phyloP scores from a whole-genome alignment of 306 rosid genomes.

The Sindora glabra region DNA sequence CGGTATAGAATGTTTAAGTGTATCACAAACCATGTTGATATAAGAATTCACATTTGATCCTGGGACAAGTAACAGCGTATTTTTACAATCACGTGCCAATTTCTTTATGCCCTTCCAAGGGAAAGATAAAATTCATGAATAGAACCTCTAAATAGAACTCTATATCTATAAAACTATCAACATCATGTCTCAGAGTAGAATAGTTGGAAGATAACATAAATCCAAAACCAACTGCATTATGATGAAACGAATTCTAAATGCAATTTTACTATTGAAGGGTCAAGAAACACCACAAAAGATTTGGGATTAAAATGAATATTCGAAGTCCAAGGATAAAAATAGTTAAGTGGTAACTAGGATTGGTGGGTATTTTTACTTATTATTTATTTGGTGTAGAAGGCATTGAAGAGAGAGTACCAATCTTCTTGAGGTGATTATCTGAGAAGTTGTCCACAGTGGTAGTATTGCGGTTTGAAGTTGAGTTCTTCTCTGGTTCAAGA shows the following conservation, averaged over 20 bases:
- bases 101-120: neutral
- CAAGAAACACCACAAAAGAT: neutral
- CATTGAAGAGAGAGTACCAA: slow-evolving; percentile 54
- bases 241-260: neutral
- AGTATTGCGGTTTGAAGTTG: slow-evolving; percentile 26
- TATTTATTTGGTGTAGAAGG: no score
- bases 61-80: slow-evolving; percentile 31
- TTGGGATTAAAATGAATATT: neutral
- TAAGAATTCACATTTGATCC: slow-evolving; percentile 87
- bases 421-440: slow-evolving; percentile 76
- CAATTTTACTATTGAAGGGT: neutral
- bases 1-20: slow-evolving; percentile 78
- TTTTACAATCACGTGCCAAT: neutral
- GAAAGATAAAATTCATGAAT: neutral
- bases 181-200: neutral
- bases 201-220: neutral
- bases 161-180: slow-evolving; percentile 9
- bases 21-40: slow-evolving; percentile 80
- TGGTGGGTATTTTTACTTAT: no score
- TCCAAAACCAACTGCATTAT: neutral
- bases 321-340: neutral
- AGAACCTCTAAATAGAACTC: no score
- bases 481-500: slow-evolving; percentile 64
- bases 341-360: no score
- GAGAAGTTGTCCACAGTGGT: slow-evolving; percentile 44